Conservation (phyloP, 345 rosid genomes). For the Triadica sebifera region DNA sequence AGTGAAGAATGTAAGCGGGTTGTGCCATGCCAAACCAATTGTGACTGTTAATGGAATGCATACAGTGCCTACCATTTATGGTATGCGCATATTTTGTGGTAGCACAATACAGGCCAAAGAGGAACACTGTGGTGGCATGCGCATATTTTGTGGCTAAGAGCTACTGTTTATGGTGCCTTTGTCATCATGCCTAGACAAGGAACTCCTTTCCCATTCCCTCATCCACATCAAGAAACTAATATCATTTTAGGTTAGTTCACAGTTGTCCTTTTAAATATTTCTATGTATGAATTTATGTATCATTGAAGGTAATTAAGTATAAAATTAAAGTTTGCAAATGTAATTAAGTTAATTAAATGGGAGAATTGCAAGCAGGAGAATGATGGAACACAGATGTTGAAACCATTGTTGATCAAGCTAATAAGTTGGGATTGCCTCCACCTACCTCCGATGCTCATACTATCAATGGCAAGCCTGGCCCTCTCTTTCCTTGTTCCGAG, state of each 20-base stretch:
- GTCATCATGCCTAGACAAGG: neutral
- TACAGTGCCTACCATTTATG: neutral
- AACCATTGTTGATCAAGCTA: conserved; percentile 30
- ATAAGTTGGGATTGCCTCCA: conserved; percentile 49
- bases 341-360: too few species aligned
- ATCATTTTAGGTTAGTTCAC: neutral
- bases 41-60: neutral
- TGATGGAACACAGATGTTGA: neutral
- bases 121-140: conserved; percentile 1
- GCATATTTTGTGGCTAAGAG: neutral
- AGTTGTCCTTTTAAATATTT: too few species aligned
- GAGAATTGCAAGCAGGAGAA: neutral
- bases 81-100: neutral
- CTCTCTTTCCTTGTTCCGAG: conserved; percentile 61
- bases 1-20: neutral
- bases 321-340: too few species aligned
- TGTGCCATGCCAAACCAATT: neutral
- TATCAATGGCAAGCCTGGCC: conserved; percentile 61
- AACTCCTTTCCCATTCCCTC: neutral
- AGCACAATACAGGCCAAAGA: neutral
- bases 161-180: neutral
- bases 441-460: conserved; percentile 60
- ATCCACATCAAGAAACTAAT: neutral
- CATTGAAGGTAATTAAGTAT: neutral
- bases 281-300: too few species aligned